Percentiles rank a stretch among this genome's conserved stretches.
phyloP scores from a whole-genome alignment of 768 basidiomycete genomes.

The Suillus discolor region DNA sequence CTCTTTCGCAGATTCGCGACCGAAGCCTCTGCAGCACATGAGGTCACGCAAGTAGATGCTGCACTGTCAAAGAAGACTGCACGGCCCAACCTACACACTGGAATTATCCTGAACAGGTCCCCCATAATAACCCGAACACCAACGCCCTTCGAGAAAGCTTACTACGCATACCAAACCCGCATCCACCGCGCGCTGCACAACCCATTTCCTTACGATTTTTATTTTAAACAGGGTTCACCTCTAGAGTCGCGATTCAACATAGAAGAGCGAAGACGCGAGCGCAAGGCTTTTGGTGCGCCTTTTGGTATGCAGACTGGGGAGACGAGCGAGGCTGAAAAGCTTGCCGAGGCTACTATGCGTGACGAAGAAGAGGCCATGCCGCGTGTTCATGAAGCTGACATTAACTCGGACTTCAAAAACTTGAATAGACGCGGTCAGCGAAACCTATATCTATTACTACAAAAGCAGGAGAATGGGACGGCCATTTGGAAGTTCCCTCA shows the following conservation, averaged over 20 bases:
- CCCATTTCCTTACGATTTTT: constrained; percentile 88
- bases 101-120: constrained; percentile 77
- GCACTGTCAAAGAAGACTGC: constrained; percentile 29
- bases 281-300: constrained; percentile 68
- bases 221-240: constrained; percentile 90
- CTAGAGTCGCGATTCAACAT: constrained; percentile 79
- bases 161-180: constrained; percentile 81
- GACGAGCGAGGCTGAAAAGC: constrained; percentile 48
- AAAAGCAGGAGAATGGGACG: constrained; percentile 46
- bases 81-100: constrained; percentile 51
- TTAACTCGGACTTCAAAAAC: constrained; percentile 61
- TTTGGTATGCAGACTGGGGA: constrained; percentile 53
- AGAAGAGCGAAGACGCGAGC: constrained; percentile 75
- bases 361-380: constrained; percentile 66
- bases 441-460: constrained; percentile 86
- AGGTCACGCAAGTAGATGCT: constrained; percentile 13
- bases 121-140: constrained; percentile 75
- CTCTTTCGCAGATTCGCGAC: constrained; percentile 48
- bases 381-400: constrained; percentile 63
- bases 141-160: constrained; percentile 75
- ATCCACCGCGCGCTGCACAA: constrained; percentile 85
- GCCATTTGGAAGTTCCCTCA: constrained; percentile 83
- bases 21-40: constrained; percentile 27
- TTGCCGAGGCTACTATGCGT: constrained; percentile 59
- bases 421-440: constrained; percentile 82